phyloP scores from a whole-genome alignment of 1,284 basidiomycete species.

The Cerrena zonata region DNA sequence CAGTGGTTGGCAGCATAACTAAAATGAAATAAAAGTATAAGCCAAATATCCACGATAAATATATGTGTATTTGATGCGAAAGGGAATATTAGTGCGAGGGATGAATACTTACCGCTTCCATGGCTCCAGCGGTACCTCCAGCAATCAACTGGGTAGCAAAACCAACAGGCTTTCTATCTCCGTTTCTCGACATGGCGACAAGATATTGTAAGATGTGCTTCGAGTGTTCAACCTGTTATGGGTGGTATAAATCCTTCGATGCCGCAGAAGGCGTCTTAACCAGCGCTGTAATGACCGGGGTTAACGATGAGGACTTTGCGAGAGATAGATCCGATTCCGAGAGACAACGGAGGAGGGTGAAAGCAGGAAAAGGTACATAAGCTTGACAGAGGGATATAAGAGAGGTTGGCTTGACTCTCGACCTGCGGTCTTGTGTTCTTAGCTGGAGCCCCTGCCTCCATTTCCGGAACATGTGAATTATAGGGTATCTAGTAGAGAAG shows the following conservation, averaged over 20 bases:
- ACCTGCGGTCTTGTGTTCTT: conserved; percentile 1
- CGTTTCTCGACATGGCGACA: conserved; percentile 17
- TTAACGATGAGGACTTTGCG: not conserved
- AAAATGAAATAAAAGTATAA: conserved; percentile 2
- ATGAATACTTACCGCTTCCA: conserved; percentile 71
- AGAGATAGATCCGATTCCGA: not conserved
- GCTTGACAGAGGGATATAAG: not conserved
- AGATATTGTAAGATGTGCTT: not conserved
- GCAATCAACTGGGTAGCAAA: conserved; percentile 89
- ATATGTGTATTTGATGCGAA: not conserved
- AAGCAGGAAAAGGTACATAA: not conserved
- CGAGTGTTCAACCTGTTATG: not conserved
- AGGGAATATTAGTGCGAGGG: not conserved
- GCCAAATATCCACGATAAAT: not conserved
- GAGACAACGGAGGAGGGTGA: not conserved
- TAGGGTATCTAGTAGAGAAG: not conserved
- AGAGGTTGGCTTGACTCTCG: not conserved
- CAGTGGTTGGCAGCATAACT: conserved; percentile 78
- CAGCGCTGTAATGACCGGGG: conserved; percentile 3
- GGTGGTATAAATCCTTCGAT: not conserved
- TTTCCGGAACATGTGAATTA: conserved; percentile 8
- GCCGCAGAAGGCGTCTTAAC: not conserved
- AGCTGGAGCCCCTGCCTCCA: not conserved
- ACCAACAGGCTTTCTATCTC: conserved; percentile 66
- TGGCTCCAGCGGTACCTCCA: conserved; percentile 84